Conservation (phyloP, 163 green algal genomes). For the Smithsoniella earleae region DNA sequence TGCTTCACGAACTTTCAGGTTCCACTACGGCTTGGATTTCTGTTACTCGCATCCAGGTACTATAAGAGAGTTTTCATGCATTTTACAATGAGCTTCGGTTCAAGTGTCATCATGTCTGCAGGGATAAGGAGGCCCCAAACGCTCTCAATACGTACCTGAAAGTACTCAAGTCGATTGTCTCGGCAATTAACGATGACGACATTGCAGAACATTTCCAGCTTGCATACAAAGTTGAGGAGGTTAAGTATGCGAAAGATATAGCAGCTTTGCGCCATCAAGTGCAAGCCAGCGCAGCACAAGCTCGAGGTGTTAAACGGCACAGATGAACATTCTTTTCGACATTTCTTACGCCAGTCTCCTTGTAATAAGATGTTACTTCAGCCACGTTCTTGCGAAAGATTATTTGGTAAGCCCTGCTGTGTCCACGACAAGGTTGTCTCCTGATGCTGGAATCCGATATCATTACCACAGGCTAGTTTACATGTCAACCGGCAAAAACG, state of each 20-base stretch:
- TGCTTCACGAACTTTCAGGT: background rate
- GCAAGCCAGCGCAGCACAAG: no score
- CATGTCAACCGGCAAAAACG: no score
- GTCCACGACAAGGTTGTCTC: no score
- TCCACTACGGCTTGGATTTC: background rate
- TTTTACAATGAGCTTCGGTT: background rate
- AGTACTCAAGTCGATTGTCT: slow-evolving; percentile 45
- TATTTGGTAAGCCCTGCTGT: no score
- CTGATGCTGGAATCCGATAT: no score
- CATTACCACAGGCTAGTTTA: no score
- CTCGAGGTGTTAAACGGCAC: no score
- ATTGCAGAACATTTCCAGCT: slow-evolving; percentile 14
- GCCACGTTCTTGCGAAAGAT: no score
- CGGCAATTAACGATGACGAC: slow-evolving; percentile 3
- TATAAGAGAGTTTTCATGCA: background rate
- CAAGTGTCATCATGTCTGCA: background rate
- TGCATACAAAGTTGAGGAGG: slow-evolving; percentile 1
- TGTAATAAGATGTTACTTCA: no score
- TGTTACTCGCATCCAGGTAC: background rate
- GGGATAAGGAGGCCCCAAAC: slow-evolving; percentile 86
- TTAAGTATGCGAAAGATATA: slow-evolving; percentile 19
- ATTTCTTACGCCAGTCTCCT: no score
- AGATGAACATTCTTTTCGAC: no score
- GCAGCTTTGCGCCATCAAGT: no score
- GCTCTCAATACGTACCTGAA: slow-evolving; percentile 71